These are phyloP conservation scores for Neoarthrinium moseri DNA, from an alignment of 2,329 filamentous ascomycete species.

Conservation along the genomic window DNA sequence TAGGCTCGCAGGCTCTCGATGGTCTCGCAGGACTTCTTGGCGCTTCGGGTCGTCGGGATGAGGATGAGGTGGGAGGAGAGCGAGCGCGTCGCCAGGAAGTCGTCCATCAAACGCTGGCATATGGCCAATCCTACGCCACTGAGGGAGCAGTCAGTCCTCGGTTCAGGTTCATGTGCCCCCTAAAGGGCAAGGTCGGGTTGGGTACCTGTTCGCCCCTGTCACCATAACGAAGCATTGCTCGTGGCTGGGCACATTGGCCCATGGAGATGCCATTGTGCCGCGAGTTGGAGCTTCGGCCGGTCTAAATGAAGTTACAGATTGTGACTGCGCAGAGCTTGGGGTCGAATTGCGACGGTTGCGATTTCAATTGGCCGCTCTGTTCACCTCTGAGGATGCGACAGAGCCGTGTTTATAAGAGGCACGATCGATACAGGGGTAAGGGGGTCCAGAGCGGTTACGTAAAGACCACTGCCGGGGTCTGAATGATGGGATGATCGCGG, in stretches of 20 bases:
- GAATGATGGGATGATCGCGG: too few species aligned
- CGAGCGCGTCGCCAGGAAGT: conserved; percentile 73
- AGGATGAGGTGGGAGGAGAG: conserved; percentile 70
- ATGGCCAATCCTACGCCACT: conserved; percentile 88
- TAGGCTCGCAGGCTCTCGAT: conserved; percentile 63
- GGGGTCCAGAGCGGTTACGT: too few species aligned
- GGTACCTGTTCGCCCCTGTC: conserved; percentile 32
- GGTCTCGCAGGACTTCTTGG: conserved; percentile 72
- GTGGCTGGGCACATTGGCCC: conserved; percentile 27
- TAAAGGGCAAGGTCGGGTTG: neutral
- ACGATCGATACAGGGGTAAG: too few species aligned
- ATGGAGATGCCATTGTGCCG: conserved; percentile 26
- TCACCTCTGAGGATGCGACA: too few species aligned
- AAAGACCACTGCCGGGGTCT: too few species aligned
- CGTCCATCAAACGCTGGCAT: conserved; percentile 82
- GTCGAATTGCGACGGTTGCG: too few species aligned
- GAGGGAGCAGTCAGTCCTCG: conserved; percentile 7
- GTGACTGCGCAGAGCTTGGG: too few species aligned
- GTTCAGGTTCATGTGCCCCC: neutral
- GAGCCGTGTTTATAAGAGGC: too few species aligned
- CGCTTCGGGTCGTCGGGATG: conserved; percentile 78
- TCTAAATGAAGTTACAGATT: too few species aligned
- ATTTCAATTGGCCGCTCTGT: too few species aligned
- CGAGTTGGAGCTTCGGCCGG: too few species aligned
- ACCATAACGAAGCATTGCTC: conserved; percentile 30